A percentile compares a stretch with the other conserved stretches of the same genome.
Evolutionary conservation across 164 flowering plant genomes (phyloP).

Genomic region (Santalum album): DNA sequence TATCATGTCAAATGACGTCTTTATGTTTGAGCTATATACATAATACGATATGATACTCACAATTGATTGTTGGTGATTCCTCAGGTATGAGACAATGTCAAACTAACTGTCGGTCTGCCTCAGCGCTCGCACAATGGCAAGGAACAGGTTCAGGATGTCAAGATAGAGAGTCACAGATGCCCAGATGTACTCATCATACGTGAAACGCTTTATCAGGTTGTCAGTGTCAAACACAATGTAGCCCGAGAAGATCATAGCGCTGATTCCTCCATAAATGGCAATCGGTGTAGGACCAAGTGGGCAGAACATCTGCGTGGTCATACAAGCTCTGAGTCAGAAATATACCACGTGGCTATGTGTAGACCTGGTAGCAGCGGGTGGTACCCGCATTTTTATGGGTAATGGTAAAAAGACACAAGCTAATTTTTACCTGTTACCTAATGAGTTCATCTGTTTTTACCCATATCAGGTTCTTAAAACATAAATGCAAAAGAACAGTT

Average conservation of each 20-base stretch:
- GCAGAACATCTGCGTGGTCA: slow-evolving; percentile 74
- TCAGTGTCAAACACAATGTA: slow-evolving; percentile 89
- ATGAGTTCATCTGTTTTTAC: too few relatives aligned
- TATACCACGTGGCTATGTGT: too few relatives aligned
- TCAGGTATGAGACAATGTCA: neutral
- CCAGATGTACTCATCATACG: slow-evolving; percentile 91
- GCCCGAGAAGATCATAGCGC: slow-evolving; percentile 82
- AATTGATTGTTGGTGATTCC: too few relatives aligned
- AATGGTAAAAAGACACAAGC: too few relatives aligned
- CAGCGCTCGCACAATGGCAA: slow-evolving; percentile 70
- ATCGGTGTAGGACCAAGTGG: slow-evolving; percentile 71
- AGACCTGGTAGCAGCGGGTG: too few relatives aligned
- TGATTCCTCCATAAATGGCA: slow-evolving; percentile 65
- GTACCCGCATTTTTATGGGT: too few relatives aligned
- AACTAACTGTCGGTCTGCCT: slow-evolving; percentile 34
- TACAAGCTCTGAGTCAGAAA: neutral
- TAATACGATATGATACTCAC: too few relatives aligned
- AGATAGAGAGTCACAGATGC: slow-evolving; percentile 85
- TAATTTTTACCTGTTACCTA: too few relatives aligned
- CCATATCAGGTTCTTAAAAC: too few relatives aligned
- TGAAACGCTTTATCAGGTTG: slow-evolving; percentile 84
- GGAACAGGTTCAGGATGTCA: slow-evolving; percentile 90
- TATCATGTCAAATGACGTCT: too few relatives aligned
- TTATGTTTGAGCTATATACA: too few relatives aligned
- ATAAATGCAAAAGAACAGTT: too few relatives aligned